These are phyloP conservation scores for Aspergillus intermedius DNA, from an alignment of 2,329 filamentous ascomycete species.

Conservation along the genomic window DNA sequence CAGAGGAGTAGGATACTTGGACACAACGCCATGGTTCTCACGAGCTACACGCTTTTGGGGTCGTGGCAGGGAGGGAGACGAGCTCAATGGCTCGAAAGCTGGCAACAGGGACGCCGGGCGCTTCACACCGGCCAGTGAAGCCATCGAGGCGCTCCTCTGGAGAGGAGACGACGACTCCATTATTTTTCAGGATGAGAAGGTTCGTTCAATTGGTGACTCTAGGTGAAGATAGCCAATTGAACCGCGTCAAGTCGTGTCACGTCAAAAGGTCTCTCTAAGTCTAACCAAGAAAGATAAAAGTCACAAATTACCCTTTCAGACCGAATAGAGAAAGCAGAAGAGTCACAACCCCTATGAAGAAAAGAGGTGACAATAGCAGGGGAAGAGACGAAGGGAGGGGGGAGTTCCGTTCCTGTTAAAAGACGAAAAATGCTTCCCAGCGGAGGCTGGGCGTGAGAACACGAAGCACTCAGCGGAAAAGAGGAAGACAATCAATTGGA, in stretches of 20 bases:
- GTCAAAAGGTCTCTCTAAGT: too few species aligned
- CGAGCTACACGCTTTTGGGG: slow-evolving; percentile 42
- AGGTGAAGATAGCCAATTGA: slow-evolving; percentile 11
- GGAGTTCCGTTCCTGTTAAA: slow-evolving; percentile 7
- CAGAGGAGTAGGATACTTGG: slow-evolving; percentile 84
- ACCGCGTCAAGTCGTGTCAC: slow-evolving; percentile 16
- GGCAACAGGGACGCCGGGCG: slow-evolving; percentile 43
- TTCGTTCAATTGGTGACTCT: background rate
- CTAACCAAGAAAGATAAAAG: background rate
- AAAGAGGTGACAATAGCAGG: slow-evolving; percentile 12
- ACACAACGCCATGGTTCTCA: slow-evolving; percentile 35
- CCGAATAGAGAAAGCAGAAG: background rate
- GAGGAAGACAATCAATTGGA: background rate
- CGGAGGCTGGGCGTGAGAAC: too few species aligned
- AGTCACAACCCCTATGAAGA: background rate
- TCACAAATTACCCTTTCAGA: background rate
- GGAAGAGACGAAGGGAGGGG: slow-evolving; percentile 7
- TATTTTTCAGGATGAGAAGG: slow-evolving; percentile 3
- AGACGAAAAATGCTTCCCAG: slow-evolving; percentile 6
- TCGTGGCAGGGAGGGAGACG: slow-evolving; percentile 44
- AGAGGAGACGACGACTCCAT: slow-evolving; percentile 37
- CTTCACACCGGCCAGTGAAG: slow-evolving; percentile 37
- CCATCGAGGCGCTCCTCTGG: slow-evolving; percentile 26
- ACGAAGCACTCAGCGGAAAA: too few species aligned
- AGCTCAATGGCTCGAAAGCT: slow-evolving; percentile 45